phyloP scores from a whole-genome alignment of 1,284 basidiomycete species.

The Gomphus bonarii region DNA sequence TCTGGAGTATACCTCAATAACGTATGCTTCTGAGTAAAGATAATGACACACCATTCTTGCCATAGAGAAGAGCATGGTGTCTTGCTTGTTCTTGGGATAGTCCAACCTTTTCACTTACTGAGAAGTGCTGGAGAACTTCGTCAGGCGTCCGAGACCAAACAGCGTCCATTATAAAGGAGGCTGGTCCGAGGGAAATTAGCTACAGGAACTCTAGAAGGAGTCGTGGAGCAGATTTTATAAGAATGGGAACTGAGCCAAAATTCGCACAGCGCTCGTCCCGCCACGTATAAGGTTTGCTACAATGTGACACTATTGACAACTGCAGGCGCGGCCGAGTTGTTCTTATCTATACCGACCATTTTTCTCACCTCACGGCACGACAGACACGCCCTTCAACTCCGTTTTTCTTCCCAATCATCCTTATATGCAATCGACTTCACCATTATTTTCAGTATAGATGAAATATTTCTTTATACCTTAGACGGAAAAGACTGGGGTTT shows the following conservation, averaged over 20 bases:
- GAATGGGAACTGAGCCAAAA: not conserved
- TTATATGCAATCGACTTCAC: no score
- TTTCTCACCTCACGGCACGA: no score
- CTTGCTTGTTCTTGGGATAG: slow-evolving; percentile 51
- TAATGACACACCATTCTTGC: slow-evolving; percentile 63
- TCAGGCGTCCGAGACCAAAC: slow-evolving; percentile 64
- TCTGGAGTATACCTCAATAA: slow-evolving; percentile 33
- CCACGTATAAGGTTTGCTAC: slow-evolving; percentile 4
- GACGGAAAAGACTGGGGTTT: no score
- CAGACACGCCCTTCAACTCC: no score
- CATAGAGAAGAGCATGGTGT: slow-evolving; percentile 71
- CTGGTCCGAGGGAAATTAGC: slow-evolving; percentile 17
- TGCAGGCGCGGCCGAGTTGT: not conserved
- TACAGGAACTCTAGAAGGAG: slow-evolving; percentile 6
- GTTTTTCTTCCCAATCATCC: no score
- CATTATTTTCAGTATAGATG: no score
- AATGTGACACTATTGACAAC: not conserved
- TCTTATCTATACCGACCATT: not conserved
- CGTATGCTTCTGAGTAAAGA: slow-evolving; percentile 6
- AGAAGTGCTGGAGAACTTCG: slow-evolving; percentile 54
- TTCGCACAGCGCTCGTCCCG: slow-evolving; percentile 3
- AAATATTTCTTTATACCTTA: no score
- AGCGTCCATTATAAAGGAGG: slow-evolving; percentile 40
- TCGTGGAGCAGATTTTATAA: not conserved
- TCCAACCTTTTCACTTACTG: slow-evolving; percentile 45